Conservation (phyloP, 1,284 basidiomycete species). For the Chalciporus sp. region DNA sequence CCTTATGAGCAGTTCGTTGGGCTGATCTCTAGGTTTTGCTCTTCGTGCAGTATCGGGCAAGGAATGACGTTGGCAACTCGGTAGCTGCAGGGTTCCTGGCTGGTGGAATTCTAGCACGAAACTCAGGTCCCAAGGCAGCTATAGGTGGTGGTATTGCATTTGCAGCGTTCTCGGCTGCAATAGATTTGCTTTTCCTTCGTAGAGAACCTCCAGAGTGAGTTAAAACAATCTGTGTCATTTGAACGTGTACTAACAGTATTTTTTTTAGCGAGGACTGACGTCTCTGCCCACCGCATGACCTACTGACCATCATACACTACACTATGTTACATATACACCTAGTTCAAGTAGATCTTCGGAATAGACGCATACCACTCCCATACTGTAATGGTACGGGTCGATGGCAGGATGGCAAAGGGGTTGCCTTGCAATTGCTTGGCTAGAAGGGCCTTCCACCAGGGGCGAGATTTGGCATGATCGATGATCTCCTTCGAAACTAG, state of each 20-base stretch:
- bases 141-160: constrained; percentile 86
- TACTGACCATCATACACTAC: constrained; percentile 20
- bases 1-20: neutral
- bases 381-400: neutral
- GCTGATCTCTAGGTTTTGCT: constrained; percentile 2
- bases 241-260: constrained; percentile 3
- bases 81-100: constrained; percentile 72
- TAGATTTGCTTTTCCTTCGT: constrained; percentile 87
- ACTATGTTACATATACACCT: neutral
- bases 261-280: constrained; percentile 26
- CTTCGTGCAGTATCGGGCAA: constrained; percentile 82
- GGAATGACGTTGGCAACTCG: constrained; percentile 90
- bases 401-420: too few species aligned
- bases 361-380: neutral
- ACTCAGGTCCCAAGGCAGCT: constrained; percentile 82
- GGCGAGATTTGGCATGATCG: too few species aligned
- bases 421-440: too few species aligned
- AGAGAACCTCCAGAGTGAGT: constrained; percentile 83
- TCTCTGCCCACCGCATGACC: constrained; percentile 1
- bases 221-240: neutral
- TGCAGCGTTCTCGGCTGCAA: constrained; percentile 87
- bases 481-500: too few species aligned
- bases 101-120: constrained; percentile 82
- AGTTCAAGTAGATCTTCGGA: neutral
- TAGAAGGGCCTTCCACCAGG: too few species aligned